Conservation (phyloP, 345 rosid species). For the Acer campestre region DNA sequence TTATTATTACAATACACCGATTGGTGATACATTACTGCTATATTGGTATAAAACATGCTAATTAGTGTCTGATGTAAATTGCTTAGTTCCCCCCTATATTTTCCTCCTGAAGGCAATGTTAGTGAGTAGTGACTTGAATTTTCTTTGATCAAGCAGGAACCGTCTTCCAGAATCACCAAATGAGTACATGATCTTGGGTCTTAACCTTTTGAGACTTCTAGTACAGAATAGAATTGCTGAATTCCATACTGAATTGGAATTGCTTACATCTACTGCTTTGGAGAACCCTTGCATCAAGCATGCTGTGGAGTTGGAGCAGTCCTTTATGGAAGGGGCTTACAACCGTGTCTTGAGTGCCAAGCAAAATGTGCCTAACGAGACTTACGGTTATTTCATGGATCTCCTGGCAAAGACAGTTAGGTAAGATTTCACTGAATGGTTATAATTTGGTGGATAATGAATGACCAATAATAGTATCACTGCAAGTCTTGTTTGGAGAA, state of each 20-base stretch:
- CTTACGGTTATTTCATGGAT: slow-evolving; percentile 94
- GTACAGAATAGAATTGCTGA: slow-evolving; percentile 97
- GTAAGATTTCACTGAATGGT: slow-evolving; percentile 36
- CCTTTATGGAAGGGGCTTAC: slow-evolving; percentile 98
- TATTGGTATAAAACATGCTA: not conserved
- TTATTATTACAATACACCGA: not conserved
- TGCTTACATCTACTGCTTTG: slow-evolving; percentile 74
- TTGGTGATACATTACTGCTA: not conserved
- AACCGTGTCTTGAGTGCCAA: slow-evolving; percentile 93
- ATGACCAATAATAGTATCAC: not conserved
- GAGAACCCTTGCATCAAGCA: slow-evolving; percentile 92
- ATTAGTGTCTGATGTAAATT: not conserved
- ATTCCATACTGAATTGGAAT: slow-evolving; percentile 91
- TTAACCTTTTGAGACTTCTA: slow-evolving; percentile 90
- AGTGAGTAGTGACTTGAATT: slow-evolving; percentile 10
- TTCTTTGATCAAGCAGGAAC: slow-evolving; percentile 47
- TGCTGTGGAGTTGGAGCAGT: slow-evolving; percentile 98
- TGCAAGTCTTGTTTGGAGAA: not conserved
- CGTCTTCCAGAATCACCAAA: slow-evolving; percentile 73
- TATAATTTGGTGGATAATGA: not conserved
- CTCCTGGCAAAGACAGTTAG: slow-evolving; percentile 98
- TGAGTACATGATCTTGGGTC: slow-evolving; percentile 87
- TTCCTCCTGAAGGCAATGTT: not conserved
- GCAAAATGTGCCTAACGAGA: slow-evolving; percentile 84
- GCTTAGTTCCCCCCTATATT: not conserved